Base-by-base conservation (phyloP, 176 grass and related monocot genomes). In the maize (Zea mays) region DNA sequence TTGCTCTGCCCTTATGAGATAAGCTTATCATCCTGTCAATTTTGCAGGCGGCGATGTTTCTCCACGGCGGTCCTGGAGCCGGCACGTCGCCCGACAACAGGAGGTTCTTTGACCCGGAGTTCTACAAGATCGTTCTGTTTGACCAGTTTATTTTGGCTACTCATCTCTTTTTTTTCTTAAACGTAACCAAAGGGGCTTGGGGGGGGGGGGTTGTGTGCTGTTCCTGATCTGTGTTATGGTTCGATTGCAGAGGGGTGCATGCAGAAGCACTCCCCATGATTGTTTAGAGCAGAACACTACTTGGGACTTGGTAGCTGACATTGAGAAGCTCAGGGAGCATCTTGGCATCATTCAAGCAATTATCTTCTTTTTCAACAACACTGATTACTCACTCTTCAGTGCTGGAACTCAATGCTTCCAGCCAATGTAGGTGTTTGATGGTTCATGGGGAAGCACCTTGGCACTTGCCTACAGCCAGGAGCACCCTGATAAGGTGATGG, bases 381-480 rank as follows among this genome's bases (percentile, higher is more conserved):
- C 51, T 19, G 3, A 4, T 13, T 34, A 0, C 17, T 3, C 73
- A 10, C 2, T 74, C 17, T 55, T 60, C 19, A 14, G 57, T 21
- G 48, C 8, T 19, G 11, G 11, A 39, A 37, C 7, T 81, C 15
- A 81, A 43, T 5, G 14, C 52, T 80, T 15, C 13, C 5, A 7
- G 13, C 74, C 27, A 65, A 60, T 85, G 74, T 34, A 99, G 96
- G 96, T 99, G 33, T 99, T 99, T 74, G 96, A 92, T 36, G 92
- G 92, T 55, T 99, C 92, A 5, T 99, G 92, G 96, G 96, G 96
- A 81, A 99, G 96, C 81, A 99, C 92, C 20, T 92, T 99, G 77
- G 88, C 88, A 64, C 90, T 99, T 57, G 90, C 88, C 1, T 95
- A 99, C 71, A 93, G 92, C 71, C 90, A 95, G 73, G 83, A 72